Evolutionary conservation across 2,329 filamentous ascomycete species (phyloP).

Genomic region (Chaetomiaceae sp.): DNA sequence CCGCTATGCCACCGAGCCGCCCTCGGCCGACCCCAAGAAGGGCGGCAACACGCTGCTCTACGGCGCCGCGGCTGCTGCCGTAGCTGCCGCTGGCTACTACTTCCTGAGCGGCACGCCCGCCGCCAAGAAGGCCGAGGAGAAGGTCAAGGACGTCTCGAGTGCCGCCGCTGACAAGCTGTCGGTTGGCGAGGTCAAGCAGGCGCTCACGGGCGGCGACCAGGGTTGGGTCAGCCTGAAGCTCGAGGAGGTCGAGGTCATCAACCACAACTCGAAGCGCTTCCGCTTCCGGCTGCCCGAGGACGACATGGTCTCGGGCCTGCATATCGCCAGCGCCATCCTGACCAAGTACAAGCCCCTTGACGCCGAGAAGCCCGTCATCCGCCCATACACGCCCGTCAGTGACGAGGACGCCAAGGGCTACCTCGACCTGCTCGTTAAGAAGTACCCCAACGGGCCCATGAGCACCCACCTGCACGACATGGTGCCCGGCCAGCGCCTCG

Average conservation of each 20-base stretch:
- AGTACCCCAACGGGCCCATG: constrained; percentile 88
- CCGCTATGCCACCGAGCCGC: constrained; percentile 62
- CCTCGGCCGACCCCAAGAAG: constrained; percentile 28
- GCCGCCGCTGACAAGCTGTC: constrained; percentile 32
- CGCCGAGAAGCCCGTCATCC: constrained; percentile 76
- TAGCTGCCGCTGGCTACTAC: constrained; percentile 56
- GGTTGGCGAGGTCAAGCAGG: constrained; percentile 38
- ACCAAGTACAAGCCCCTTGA: constrained; percentile 86
- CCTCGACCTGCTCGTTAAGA: constrained; percentile 86
- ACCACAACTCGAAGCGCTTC: constrained; percentile 92
- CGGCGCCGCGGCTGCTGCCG: constrained; percentile 51
- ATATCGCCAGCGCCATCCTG: constrained; percentile 77
- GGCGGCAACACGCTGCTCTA: constrained; percentile 56
- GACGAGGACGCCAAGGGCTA: constrained; percentile 78
- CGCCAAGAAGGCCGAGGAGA: constrained; percentile 52
- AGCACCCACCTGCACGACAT: constrained; percentile 81
- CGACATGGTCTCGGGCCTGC: constrained; percentile 76
- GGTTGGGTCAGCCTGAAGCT: constrained; percentile 80
- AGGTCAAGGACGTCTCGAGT: constrained; percentile 40
- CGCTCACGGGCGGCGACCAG: constrained; percentile 79
- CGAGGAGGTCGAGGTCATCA: constrained; percentile 70
- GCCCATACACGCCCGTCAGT: constrained; percentile 88
- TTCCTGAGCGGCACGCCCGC: constrained; percentile 43
- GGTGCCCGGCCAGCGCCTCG: constrained; percentile 72
- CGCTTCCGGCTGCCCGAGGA: constrained; percentile 80